These are phyloP conservation scores for Teratosphaeria pseudoeucalypti DNA, from an alignment of 2,329 filamentous ascomycete species.

Conservation along the genomic window DNA sequence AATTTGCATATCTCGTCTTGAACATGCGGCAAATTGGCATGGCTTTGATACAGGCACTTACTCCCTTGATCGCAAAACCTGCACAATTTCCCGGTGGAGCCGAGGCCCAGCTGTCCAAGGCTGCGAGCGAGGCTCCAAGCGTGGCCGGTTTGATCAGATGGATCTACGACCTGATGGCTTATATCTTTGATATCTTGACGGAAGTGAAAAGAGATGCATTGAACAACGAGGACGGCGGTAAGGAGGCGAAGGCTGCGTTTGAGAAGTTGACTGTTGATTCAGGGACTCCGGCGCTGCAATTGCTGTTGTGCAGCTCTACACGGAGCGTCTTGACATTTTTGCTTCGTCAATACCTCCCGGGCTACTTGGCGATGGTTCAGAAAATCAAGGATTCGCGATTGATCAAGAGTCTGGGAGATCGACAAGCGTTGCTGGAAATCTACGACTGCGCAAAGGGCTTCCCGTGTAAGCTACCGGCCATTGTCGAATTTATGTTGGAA, in stretches of 20 bases:
- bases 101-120: neutral
- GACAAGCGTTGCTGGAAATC: constrained; percentile 39
- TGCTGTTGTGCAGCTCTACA: constrained; percentile 65
- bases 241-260: constrained; percentile 10
- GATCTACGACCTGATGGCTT: constrained; percentile 57
- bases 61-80: neutral
- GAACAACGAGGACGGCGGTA: neutral
- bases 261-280: constrained; percentile 10
- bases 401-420: constrained; percentile 43
- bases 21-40: constrained; percentile 56
- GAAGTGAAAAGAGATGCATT: constrained; percentile 23
- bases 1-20: constrained; percentile 63
- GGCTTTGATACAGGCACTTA: constrained; percentile 17
- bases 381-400: constrained; percentile 3
- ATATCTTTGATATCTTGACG: constrained; percentile 45
- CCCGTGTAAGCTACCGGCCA: constrained; percentile 35
- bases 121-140: constrained; percentile 34
- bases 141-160: constrained; percentile 68
- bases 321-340: constrained; percentile 52
- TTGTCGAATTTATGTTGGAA: constrained; percentile 42
- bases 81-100: neutral
- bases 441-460: constrained; percentile 41
- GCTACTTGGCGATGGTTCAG: neutral
- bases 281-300: constrained; percentile 24
- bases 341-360: constrained; percentile 25